Evolutionary conservation across 179 eudicot genomes (phyloP), one percentile per base, ranked within the genome.

Genomic region (Silene coronaria): DNA sequence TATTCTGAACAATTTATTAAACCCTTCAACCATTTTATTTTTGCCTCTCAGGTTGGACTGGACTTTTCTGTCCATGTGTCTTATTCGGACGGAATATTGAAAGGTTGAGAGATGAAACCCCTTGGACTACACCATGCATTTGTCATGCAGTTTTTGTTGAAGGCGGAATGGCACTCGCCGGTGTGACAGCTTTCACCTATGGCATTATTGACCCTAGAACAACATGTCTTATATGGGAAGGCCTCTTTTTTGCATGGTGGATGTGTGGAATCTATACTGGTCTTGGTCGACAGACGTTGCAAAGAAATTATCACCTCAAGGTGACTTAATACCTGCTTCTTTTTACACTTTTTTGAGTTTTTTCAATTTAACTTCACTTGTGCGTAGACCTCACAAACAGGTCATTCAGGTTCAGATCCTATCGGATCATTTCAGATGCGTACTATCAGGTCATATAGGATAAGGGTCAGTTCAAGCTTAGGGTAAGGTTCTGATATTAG

Each of bases 231-330:
- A 79, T 93, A 14, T 83, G 88, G 65, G 98, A 93, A 84, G 96
- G 93, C 65, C 76, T 91, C 63, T 78, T 93, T 48, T 93, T 93
- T 78, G 76, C 97, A 23, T 93, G 98, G 98, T 91, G 98, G 98
- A 89, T 93, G 96, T 93, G 98, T 73, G 98, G 91, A 65, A 90
- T 93, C 73, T 93, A 93, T 80, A 93, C 96, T 24, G 98, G 98
- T 71, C 86, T 90, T 62, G 84, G 81, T 63, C 82, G 98, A 59
- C 98, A 93, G 69, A 81, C 86, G 26, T 80, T 93, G 77, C 98
- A 93, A 84, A 91, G 86, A 69, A 83, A 89, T 68, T 93, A 93
- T 85, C 98, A 93, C 91, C 97, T 93, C 80, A 83, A 91, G 98
- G 98, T 93, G 45, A 79, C 32, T 71, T 55, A 68, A 22, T 19